These are phyloP conservation scores for Entamoeba invadens DNA, from an alignment of 208 protist species.

Conservation along the genomic window DNA sequence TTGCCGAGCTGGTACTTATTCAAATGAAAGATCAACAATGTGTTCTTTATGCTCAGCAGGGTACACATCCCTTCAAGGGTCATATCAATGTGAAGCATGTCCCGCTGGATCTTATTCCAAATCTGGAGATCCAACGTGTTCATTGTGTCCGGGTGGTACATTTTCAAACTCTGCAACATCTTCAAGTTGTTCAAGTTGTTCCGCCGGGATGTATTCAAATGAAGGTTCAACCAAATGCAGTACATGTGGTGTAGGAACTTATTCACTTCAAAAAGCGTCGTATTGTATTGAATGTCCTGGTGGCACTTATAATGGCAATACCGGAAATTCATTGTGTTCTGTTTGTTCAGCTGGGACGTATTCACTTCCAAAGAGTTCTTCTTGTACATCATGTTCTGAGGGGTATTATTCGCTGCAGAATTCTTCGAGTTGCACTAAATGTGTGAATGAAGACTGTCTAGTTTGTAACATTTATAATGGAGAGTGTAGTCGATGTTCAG, in stretches of 20 bases:
- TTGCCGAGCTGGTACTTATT: background rate
- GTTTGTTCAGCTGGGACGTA: background rate
- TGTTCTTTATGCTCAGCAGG: background rate
- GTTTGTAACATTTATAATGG: background rate
- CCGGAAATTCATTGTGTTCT: background rate
- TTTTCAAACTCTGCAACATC: background rate
- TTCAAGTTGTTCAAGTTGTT: background rate
- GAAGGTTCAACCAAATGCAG: background rate
- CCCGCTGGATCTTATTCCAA: no score
- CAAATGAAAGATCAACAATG: background rate
- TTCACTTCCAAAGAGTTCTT: background rate
- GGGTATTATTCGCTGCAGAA: background rate
- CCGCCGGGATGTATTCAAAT: background rate
- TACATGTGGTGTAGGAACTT: no score
- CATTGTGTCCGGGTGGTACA: background rate
- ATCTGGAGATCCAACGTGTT: no score
- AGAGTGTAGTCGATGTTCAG: background rate
- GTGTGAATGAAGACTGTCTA: background rate
- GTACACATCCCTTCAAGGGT: no score
- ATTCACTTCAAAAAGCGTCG: no score
- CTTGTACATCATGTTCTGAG: background rate
- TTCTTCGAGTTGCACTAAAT: background rate
- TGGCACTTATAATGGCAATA: no score
- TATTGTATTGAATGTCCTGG: no score
- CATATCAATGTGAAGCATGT: background rate